Conservation (phyloP, 179 eudicot species). For the Beta corolliflora region DNA sequence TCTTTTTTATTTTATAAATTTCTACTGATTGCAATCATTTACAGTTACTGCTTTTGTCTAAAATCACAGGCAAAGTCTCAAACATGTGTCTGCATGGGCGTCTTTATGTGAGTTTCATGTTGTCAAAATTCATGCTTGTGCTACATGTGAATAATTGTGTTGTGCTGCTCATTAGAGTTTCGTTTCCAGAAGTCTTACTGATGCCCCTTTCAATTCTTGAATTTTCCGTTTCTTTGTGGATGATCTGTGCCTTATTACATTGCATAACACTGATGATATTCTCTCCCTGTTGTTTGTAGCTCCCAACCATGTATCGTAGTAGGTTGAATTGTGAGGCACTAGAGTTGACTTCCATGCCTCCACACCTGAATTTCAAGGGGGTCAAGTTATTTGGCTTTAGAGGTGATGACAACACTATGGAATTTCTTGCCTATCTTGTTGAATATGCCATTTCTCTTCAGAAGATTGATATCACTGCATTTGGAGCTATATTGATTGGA, state of each 20-base stretch:
- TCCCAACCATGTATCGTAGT: not conserved
- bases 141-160: no score
- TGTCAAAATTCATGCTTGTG: no score
- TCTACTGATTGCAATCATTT: no score
- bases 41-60: no score
- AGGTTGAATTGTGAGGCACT: not conserved
- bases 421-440: constrained; percentile 1
- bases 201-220: not conserved
- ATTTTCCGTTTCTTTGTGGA: not conserved
- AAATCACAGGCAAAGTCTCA: no score
- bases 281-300: not conserved
- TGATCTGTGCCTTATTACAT: not conserved
- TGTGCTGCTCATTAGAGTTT: no score
- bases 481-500: not conserved
- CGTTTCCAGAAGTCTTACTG: no score
- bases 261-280: not conserved
- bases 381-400: not conserved
- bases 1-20: no score
- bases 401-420: not conserved
- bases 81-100: no score
- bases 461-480: not conserved
- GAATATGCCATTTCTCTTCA: not conserved
- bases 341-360: not conserved
- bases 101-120: no score
- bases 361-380: not conserved